Evolutionary conservation across 2,329 filamentous ascomycete genomes (phyloP).

Genomic region (Diaporthe sp.): DNA sequence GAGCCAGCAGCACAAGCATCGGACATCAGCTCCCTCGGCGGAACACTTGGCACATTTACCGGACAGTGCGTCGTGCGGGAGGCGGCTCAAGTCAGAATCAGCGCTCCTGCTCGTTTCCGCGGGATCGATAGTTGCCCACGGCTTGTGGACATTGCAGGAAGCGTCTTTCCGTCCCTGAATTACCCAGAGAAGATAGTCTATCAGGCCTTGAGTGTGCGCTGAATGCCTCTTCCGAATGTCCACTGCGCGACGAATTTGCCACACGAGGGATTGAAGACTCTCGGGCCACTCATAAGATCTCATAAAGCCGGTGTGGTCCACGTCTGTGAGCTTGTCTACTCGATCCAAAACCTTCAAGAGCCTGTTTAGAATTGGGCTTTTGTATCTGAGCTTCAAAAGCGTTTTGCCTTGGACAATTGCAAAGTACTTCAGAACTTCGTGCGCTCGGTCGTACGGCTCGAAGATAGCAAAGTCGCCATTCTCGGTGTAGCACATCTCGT

Average conservation of each 20-base stretch:
- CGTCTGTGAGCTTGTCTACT: too few species aligned
- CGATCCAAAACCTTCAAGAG: not conserved
- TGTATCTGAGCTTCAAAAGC: fast-evolving
- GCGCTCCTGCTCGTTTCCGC: too few species aligned
- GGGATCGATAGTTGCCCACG: not conserved
- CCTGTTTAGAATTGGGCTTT: not conserved
- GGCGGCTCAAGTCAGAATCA: not conserved
- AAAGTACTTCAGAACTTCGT: not conserved
- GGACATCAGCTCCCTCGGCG: too few species aligned
- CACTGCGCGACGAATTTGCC: too few species aligned
- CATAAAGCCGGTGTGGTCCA: too few species aligned
- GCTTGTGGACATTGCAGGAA: not conserved
- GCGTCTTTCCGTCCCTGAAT: not conserved
- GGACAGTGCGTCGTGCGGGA: fast-evolving
- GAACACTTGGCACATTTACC: not conserved
- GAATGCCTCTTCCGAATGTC: not conserved
- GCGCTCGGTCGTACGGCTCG: not conserved
- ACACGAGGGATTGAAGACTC: not conserved
- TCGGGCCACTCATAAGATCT: not conserved
- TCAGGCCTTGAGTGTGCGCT: not conserved
- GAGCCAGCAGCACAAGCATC: not conserved
- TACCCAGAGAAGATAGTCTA: not conserved
- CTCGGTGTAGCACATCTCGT: not conserved
- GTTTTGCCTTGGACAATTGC: not conserved
- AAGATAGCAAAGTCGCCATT: not conserved